Percentiles rank a stretch among this genome's conserved stretches.
These are phyloP conservation scores for Lipomyces sp. DNA, from an alignment of 805 yeast genomes.

Conservation along the genomic window DNA sequence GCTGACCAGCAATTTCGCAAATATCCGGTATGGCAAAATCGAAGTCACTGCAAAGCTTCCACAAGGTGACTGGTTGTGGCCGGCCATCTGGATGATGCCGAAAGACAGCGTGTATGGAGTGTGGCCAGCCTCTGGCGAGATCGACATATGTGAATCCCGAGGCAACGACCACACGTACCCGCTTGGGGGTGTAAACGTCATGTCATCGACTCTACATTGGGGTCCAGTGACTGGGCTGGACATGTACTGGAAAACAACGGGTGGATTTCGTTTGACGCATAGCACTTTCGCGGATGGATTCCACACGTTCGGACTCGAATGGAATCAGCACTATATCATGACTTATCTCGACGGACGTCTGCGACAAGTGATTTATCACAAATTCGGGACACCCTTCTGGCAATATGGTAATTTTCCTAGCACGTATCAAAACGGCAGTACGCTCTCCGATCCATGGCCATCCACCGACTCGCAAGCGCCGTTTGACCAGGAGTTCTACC, in stretches of 20 bases:
- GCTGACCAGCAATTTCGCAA: constrained; percentile 19
- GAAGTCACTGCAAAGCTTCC: constrained; percentile 32
- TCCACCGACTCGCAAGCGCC: constrained; percentile 23
- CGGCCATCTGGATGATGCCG: constrained; percentile 37
- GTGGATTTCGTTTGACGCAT: constrained; percentile 12
- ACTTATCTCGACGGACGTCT: constrained; percentile 33
- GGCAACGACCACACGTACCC: constrained; percentile 32
- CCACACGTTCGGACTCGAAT: constrained; percentile 34
- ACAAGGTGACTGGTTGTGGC: constrained; percentile 37
- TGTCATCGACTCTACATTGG: constrained; percentile 35
- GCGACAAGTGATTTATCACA: constrained; percentile 29
- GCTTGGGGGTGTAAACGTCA: constrained; percentile 27
- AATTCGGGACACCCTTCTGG: constrained; percentile 26
- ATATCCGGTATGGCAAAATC: constrained; percentile 29
- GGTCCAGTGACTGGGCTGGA: constrained; percentile 24
- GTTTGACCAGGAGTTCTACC: constrained; percentile 33
- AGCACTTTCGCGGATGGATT: constrained; percentile 19
- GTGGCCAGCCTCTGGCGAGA: constrained; percentile 37
- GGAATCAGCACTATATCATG: constrained; percentile 31
- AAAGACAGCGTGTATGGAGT: constrained; percentile 23
- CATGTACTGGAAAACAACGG: constrained; percentile 19
- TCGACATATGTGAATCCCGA: constrained; percentile 32
- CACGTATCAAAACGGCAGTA: constrained; percentile 28
- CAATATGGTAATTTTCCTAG: constrained; percentile 16
- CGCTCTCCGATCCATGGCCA: constrained; percentile 31